Base-by-base conservation (phyloP, 2,329 filamentous ascomycete species). In the Penicillium palitans region DNA sequence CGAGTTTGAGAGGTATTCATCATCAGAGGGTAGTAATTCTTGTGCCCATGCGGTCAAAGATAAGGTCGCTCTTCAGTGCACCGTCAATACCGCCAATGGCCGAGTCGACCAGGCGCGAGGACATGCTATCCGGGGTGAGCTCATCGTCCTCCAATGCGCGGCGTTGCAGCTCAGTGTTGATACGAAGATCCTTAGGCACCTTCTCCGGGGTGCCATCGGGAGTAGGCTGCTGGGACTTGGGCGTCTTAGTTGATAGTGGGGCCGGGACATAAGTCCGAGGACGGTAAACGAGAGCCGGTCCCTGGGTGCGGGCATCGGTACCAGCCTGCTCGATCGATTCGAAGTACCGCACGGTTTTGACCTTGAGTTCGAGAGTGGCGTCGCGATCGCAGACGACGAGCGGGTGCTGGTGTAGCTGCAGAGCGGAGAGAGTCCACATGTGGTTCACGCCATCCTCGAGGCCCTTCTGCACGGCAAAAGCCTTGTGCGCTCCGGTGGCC, bases 331-430 rank as follows among this genome's bases (percentile, higher is more conserved):
- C 87, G 67, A 90, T 89, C 61, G 84, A 86, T 76, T 89, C 89
- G 74, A 90, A 90, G 72, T 90, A 90, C 78, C 83, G 83, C 68
- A 90, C 88, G 0, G 88, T 90, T 79, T 90, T 90, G 61, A 90
- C 87, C 71, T 87, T 87, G 52, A 90, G 78, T 72, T 90, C 87
- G 15, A 89, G 78, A 1, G 88, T 90, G 17, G 88, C 87, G 70
- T 93, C 90, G 68, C 93, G 90, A 68, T 96, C 91, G 46, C 89
- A 90, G 10, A 93, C 90, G 64, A 95, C 87, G 81, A 95, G 86
- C 53, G 90, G 87, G 68, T 93, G 88, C 4, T 86, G 88, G 73
- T 95, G 91, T 62, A 93, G 79, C 73, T 96, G 91, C 42, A 96
- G 80, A 55, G 86, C 87, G 9, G 90, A 93, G 7, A 95, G 82